A percentile compares a stretch with the other conserved stretches of the same genome.
phyloP scores from a whole-genome alignment of 345 rosid genomes.

The Eucalyptus polyanthemos region DNA sequence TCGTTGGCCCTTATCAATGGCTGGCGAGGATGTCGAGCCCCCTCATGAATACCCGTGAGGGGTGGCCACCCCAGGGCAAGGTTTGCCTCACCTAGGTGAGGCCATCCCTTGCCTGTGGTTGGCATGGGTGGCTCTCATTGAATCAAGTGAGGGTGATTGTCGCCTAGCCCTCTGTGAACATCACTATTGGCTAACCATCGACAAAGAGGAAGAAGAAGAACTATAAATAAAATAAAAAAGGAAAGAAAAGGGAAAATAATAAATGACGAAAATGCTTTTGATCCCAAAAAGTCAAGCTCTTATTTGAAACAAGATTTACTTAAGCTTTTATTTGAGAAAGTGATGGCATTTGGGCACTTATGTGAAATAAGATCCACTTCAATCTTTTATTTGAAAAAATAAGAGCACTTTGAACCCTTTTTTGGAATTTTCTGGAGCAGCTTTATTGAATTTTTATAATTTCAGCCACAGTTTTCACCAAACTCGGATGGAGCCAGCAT shows the following conservation, averaged over 20 bases:
- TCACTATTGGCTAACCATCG: fast-evolving
- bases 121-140: no score
- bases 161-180: no score
- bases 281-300: fast-evolving
- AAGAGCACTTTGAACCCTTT: fast-evolving
- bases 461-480: background rate
- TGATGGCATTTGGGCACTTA: fast-evolving
- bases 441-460: background rate
- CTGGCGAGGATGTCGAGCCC: fast-evolving
- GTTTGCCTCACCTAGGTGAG: no score
- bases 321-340: fast-evolving
- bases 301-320: no score
- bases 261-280: fast-evolving
- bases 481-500: background rate
- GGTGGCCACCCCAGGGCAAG: fast-evolving
- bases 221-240: no score
- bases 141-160: no score
- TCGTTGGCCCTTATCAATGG: fast-evolving
- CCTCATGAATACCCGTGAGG: fast-evolving
- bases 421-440: no score
- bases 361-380: fast-evolving
- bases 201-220: no score
- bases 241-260: no score
- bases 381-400: fast-evolving
- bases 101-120: fast-evolving